phyloP scores from a whole-genome alignment of 1,284 basidiomycete genomes.

The Ganoderma meredithae region DNA sequence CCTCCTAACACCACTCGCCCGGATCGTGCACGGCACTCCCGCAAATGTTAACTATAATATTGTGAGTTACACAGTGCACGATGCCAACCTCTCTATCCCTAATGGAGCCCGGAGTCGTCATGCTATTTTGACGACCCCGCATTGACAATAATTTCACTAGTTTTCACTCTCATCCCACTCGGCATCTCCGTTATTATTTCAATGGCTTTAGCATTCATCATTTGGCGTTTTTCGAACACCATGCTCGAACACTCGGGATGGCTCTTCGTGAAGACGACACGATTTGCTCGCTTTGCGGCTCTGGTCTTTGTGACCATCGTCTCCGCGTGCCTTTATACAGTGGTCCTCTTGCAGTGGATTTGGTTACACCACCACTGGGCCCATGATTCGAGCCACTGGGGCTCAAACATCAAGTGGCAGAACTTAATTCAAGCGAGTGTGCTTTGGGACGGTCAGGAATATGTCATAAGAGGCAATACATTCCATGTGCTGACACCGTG shows the following conservation, averaged over 20 bases:
- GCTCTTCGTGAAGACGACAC: slow-evolving; percentile 29
- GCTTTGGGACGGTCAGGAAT: slow-evolving; percentile 36
- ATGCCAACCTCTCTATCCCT: not conserved
- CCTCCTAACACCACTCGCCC: slow-evolving; percentile 30
- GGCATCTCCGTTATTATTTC: slow-evolving; percentile 31
- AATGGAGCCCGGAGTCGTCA: slow-evolving; percentile 25
- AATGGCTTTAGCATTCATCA: slow-evolving; percentile 25
- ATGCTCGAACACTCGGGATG: slow-evolving; percentile 21
- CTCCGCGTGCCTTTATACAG: slow-evolving; percentile 35
- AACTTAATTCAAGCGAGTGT: slow-evolving; percentile 24
- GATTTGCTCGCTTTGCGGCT: slow-evolving; percentile 34
- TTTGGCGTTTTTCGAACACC: slow-evolving; percentile 34
- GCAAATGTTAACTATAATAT: slow-evolving; percentile 17
- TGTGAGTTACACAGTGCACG: slow-evolving; percentile 16
- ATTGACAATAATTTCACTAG: slow-evolving; percentile 33
- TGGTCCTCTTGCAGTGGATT: slow-evolving; percentile 34
- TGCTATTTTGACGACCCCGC: slow-evolving; percentile 33
- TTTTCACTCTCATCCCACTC: slow-evolving; percentile 35
- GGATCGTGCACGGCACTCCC: slow-evolving; percentile 20
- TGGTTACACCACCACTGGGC: slow-evolving; percentile 11
- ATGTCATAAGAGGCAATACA: not conserved
- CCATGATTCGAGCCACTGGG: not conserved
- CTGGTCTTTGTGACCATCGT: slow-evolving; percentile 36
- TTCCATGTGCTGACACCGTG: not conserved
- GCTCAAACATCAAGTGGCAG: slow-evolving; percentile 13